Percentiles rank a stretch among this genome's conserved stretches.
These are phyloP conservation scores for Leishmania guyanensis DNA, from an alignment of 208 protist species.

Conservation along the genomic window DNA sequence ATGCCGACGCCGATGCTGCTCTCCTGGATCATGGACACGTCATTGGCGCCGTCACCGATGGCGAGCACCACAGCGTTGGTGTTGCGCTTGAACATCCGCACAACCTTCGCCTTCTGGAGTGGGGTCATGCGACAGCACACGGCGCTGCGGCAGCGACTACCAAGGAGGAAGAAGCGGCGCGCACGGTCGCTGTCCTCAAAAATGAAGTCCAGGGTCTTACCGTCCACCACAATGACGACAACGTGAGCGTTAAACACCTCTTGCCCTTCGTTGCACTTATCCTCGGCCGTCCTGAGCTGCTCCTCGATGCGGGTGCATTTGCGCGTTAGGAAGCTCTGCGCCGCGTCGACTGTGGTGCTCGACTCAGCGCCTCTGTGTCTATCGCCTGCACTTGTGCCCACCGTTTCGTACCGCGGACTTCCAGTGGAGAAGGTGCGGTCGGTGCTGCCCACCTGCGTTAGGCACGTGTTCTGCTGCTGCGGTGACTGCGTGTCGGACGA, in stretches of 20 bases:
- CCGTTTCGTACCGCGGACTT: neutral
- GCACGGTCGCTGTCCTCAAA: constrained; percentile 49
- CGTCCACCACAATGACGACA: constrained; percentile 80
- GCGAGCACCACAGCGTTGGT: constrained; percentile 57
- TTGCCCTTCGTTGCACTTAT: constrained; percentile 22
- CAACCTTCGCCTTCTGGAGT: constrained; percentile 80
- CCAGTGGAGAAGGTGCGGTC: neutral
- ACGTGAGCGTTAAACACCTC: constrained; percentile 15
- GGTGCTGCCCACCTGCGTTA: neutral
- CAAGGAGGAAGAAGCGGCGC: constrained; percentile 68
- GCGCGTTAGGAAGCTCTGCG: neutral
- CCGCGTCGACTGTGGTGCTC: neutral
- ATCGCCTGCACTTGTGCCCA: neutral
- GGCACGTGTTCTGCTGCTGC: constrained; percentile 4
- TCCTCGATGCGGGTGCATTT: constrained; percentile 30
- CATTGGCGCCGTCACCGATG: constrained; percentile 91
- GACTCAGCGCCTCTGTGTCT: neutral
- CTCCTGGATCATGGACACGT: constrained; percentile 94
- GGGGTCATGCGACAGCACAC: constrained; percentile 88
- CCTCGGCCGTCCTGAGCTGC: constrained; percentile 39
- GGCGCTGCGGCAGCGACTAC: constrained; percentile 61
- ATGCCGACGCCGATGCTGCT: constrained; percentile 95
- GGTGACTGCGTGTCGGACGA: constrained; percentile 18
- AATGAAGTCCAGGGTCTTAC: constrained; percentile 72
- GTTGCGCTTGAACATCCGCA: constrained; percentile 70